Conservation (phyloP, 345 rosid species). For the Nasturtium officinale region DNA sequence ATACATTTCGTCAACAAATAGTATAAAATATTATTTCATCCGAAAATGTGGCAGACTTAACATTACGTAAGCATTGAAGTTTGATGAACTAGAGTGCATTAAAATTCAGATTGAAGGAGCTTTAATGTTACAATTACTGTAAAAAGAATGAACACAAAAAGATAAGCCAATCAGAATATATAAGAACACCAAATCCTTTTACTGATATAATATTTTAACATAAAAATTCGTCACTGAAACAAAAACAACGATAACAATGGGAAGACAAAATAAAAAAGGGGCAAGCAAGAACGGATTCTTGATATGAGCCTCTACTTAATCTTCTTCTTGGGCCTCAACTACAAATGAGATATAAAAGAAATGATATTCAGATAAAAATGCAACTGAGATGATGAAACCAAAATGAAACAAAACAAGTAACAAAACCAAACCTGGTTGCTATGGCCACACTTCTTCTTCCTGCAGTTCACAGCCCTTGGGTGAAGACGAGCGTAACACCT, state of each 20-base stretch:
- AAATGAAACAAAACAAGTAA: not conserved
- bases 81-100: no score
- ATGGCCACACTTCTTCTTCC: constrained; percentile 99
- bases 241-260: constrained; percentile 4
- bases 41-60: no score
- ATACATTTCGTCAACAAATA: no score
- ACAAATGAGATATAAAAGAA: constrained; percentile 29
- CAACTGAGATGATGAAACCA: not conserved
- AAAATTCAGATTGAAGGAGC: no score
- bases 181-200: constrained; percentile 14
- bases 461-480: constrained; percentile 94
- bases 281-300: constrained; percentile 11
- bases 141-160: not conserved
- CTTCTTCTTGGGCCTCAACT: constrained; percentile 99
- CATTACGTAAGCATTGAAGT: no score
- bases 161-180: not conserved
- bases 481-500: constrained; percentile 97
- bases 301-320: constrained; percentile 54
- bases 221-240: constrained; percentile 27
- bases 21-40: no score
- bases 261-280: not conserved
- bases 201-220: constrained; percentile 36
- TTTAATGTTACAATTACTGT: no score
- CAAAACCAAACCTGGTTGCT: constrained; percentile 77
- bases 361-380: not conserved